Conservation (phyloP, 2,329 filamentous ascomycete genomes). For the Aspergillus felis region DNA sequence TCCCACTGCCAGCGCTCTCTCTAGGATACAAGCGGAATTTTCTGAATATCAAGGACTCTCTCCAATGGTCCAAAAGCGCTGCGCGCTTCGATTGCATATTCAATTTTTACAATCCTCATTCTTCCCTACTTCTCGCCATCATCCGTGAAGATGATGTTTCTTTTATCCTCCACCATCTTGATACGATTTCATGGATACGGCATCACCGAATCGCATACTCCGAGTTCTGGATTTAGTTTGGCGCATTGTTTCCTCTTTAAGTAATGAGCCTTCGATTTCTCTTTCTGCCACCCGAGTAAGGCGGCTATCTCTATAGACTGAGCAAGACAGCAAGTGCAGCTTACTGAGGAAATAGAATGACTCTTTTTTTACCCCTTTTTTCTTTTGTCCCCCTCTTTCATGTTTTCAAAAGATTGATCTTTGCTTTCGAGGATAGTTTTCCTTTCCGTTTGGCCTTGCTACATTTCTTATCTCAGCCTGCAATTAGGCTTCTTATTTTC, state of each 20-base stretch:
- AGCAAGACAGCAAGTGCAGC: conserved; percentile 12
- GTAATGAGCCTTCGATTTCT: background rate
- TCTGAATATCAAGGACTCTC: background rate
- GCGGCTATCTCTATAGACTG: conserved; percentile 21
- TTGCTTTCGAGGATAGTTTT: conserved; percentile 5
- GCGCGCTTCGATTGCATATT: background rate
- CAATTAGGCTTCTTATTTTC: background rate
- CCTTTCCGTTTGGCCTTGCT: background rate
- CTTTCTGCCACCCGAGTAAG: conserved; percentile 9
- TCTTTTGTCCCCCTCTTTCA: background rate
- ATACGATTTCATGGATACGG: background rate
- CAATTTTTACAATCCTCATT: background rate
- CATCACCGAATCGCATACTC: background rate
- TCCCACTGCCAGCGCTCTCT: background rate
- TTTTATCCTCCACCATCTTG: conserved; percentile 4
- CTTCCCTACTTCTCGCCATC: conserved; percentile 1
- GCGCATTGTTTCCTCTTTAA: background rate
- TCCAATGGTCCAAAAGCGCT: background rate
- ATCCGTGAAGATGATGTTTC: conserved; percentile 6
- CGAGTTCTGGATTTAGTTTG: conserved; percentile 1
- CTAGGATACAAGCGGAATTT: background rate
- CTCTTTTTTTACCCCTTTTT: background rate
- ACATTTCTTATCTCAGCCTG: background rate
- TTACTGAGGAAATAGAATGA: conserved; percentile 17
- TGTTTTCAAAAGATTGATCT: conserved; percentile 5